Conservation (phyloP, 139 green algal species). For the Auxenochlorella pyrenoidosa region DNA sequence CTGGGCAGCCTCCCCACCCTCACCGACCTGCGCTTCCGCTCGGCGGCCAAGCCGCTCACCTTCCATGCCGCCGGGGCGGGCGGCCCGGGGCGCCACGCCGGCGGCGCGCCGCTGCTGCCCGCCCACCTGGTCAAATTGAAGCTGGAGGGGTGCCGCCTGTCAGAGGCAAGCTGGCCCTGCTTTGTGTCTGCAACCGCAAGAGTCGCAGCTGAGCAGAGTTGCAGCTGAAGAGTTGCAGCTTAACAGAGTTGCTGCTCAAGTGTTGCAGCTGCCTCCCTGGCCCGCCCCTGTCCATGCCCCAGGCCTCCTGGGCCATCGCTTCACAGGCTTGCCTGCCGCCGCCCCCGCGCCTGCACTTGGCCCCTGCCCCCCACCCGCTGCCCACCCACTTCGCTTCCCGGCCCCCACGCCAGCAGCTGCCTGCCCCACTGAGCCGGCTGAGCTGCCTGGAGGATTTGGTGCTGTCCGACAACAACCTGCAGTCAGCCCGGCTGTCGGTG, state of each 20-base stretch:
- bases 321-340: no score
- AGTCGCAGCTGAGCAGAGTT: no score
- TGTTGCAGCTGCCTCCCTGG: no score
- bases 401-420: conserved; percentile 25
- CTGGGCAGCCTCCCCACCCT: conserved; percentile 11
- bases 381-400: no score
- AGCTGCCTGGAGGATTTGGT: conserved; percentile 31
- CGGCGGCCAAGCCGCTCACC: conserved; percentile 6
- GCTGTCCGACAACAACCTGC: conserved; percentile 36
- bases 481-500: conserved; percentile 10
- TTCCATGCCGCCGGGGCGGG: not conserved
- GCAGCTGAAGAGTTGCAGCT: no score
- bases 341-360: not conserved
- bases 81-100: not conserved
- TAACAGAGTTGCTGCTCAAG: no score
- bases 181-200: no score
- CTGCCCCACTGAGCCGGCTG: not conserved
- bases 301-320: no score
- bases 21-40: conserved; percentile 25
- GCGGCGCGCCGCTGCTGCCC: conserved; percentile 24
- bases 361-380: not conserved
- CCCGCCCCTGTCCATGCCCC: no score
- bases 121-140: conserved; percentile 25
- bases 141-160: conserved; percentile 30
- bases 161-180: not conserved